Base-by-base conservation (phyloP, 2,329 filamentous ascomycete species). In the Cercospora sp. region DNA sequence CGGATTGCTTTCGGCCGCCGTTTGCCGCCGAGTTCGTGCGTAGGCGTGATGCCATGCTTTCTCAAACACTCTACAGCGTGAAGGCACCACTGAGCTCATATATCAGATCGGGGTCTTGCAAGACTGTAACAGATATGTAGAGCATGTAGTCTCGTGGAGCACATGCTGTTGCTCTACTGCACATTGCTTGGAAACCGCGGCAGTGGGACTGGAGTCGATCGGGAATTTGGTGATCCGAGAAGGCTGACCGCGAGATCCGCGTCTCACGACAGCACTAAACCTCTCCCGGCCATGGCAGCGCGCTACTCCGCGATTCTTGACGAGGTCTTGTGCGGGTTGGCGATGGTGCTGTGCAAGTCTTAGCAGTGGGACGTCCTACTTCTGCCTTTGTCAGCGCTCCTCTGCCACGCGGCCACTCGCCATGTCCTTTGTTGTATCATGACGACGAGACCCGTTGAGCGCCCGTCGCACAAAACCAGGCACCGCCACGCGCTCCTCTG, bases 251-350 rank as follows among this genome's bases (percentile, higher is more conserved):
- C 30, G 20, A 30, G 53, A 61, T 48, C 31, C 33, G 59, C 18
- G 23, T 61, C 59, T 61, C 30, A 61, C 59, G n/a, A 36, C 20
- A 61, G 59, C 59, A 61, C 59, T 61, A 61, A 30, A 42, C 59
- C 23, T 13, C 20, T 28, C 36, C 2, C 36, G 36, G 59, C 36
- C 20, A 26, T 12, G 23, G 12, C 20, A 30, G 53, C 53, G 5
- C 57, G 57, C 18, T 45, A 39, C 59, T 39, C 59, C 31, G 33
- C 59, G 59, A 28, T 45, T 20, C 16, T 10, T 3, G 53, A 26
- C 51, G 51, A 26, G 20, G 23, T 57, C 53, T 57, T 61, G 33
- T 42, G 59, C 23, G 59, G 18, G 36, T 61, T 48, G 59, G 36
- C 59, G 7, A 12, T 61, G 12, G 59, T 61, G 58, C 31, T 6